Conservation (phyloP, 345 rosid genomes). For the Camelina hispida region DNA sequence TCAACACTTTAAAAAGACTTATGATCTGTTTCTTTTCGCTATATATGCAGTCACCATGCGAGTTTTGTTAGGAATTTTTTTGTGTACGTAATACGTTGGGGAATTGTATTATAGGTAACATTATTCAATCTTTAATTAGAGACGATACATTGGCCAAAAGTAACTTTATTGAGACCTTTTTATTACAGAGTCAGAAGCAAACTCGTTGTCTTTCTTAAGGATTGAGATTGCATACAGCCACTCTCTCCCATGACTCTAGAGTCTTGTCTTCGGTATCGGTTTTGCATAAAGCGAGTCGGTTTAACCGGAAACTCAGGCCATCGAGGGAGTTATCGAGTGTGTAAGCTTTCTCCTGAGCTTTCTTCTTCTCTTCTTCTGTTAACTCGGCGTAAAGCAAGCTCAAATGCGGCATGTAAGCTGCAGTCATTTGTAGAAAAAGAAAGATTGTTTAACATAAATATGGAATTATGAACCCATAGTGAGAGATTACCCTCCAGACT, state of each 20-base stretch:
- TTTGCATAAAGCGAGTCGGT: conserved; percentile 64
- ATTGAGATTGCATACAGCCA: conserved; percentile 59
- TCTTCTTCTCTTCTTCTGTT: conserved; percentile 76
- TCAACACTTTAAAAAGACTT: background rate
- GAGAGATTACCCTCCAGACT: background rate
- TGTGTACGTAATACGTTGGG: background rate
- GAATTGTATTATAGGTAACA: background rate
- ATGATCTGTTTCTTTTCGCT: background rate
- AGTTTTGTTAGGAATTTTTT: background rate
- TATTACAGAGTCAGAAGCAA: conserved; percentile 14
- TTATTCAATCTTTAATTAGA: background rate
- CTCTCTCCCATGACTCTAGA: conserved; percentile 76
- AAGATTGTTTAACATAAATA: too few species aligned
- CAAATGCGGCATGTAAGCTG: conserved; percentile 93
- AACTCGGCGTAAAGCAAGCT: conserved; percentile 80
- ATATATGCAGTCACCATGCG: background rate
- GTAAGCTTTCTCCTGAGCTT: conserved; percentile 65
- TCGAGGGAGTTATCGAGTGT: conserved; percentile 56
- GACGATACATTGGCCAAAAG: background rate
- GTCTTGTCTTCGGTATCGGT: conserved; percentile 67
- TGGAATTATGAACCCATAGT: too few species aligned
- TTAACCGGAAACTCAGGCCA: conserved; percentile 59
- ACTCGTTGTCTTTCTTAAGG: conserved; percentile 33
- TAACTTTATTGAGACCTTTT: background rate
- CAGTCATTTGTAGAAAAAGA: conserved; percentile 12